Base-by-base conservation (phyloP, 2,329 filamentous ascomycete species). In the Pyricularia pennisetigena region DNA sequence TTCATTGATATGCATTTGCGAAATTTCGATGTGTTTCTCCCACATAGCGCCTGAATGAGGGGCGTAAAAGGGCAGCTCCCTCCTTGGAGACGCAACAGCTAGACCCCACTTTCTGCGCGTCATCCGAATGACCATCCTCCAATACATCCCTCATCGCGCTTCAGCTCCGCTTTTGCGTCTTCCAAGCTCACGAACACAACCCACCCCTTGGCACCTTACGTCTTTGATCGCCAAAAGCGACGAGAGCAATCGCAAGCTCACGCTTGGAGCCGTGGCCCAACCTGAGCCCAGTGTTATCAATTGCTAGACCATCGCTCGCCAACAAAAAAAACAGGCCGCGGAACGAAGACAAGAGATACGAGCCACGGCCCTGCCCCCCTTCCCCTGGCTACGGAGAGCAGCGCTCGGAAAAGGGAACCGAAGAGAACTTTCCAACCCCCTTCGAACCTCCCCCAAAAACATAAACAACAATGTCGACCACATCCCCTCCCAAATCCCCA, bases 401-500 rank as follows among this genome's bases (percentile, higher is more conserved):
- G 5, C 16, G n/a, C 20, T 16, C 1, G 20, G 41, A 49, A 20
- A 20, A 49, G 2, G 41, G 41, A 49, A 49, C 16, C 2, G 7
- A 49, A n/a, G 20, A 35, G 2, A 35, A 35, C 30, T 8, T 32
- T 32, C 30, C 35, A 5, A 41, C 35, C 16, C 35, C 35, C 35
- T n/a, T n/a, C n/a, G n/a, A n/a, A 8, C 6, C 35, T 14, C 12
- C 35, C 35, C 4, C 4, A 49, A 49, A 49, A 20, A 20, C 20
- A 49, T 6, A 20, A 49, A 49, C 67, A 12, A 30, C 59, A 30
- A 73, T 73, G 69, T 76, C 76, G 69, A 57, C 68, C 14, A 9
- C 26, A n/a, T 89, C 77, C 89, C 89, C 71, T 85, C 86, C 14
- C 83, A 81, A 14, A 82, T 85, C 0, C 77, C 83, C 70, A 81